Evolutionary conservation across 179 eudicot species (phyloP), one percentile per base, ranked within the genome.

Genomic region (Spinacia oleracea): DNA sequence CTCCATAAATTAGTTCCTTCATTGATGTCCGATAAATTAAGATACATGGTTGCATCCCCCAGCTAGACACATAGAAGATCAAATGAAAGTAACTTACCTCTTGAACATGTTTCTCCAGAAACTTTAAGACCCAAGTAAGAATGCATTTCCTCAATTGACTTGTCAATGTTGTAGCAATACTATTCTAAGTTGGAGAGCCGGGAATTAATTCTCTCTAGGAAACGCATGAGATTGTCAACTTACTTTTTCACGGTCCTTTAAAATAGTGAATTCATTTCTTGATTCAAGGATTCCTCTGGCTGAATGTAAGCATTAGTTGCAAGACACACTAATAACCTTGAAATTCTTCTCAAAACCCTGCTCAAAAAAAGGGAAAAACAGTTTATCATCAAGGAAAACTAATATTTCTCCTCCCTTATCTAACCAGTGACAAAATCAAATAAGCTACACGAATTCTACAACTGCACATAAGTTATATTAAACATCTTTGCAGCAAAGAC

Each of bases 141-240:
- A 55, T 93, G 92, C 96, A 96, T 96, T 83, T 96, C 98, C 42
- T 94, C 97, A 79, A 96, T 90, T 10, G 98, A 91, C 84, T 96
- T 93, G 81, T 96, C 99, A 82, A 88, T 89, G 78, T 91, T 92
- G 84, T 93, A 95, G 76, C 99, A 96, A 71, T 93, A 92, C 77
- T 93, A 77, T 79, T 96, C 99, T 90, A 96, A 80, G 85, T 96
- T 97, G 12, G 99, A 96, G 43, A 96, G 80, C 23, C 99, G 93
- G 31, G 98, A 91, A 83, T 98, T 93, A 73, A 96, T 85, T 74
- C 99, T 98, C 83, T 96, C 98, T 48, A 96, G 93, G 84, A 92
- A 96, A 46, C 98, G 97, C 98, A 92, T 87, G 80, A 96, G 87
- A 87, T 96, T 92, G 86, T 96, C 99, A 43, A 92, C 71, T 83